These are phyloP conservation scores for Irpex sp. DNA, from an alignment of 1,284 basidiomycete genomes.

Conservation along the genomic window DNA sequence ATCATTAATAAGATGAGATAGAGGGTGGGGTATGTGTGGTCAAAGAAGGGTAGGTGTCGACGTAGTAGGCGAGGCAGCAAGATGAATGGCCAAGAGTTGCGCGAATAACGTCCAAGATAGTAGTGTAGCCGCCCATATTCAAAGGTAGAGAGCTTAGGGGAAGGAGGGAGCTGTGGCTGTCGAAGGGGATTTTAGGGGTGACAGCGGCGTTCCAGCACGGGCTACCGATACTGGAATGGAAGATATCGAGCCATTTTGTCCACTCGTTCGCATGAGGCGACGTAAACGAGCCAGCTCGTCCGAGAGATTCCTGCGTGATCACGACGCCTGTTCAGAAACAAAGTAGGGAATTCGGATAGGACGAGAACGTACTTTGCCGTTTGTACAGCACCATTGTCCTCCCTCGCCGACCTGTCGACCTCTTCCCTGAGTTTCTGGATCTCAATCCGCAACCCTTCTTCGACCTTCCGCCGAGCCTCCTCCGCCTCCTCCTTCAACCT, in stretches of 20 bases:
- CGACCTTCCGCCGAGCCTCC: conserved; percentile 44
- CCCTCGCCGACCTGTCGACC: conserved; percentile 49
- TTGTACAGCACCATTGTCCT: conserved; percentile 51
- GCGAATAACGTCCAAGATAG: background rate
- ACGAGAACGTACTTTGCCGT: conserved; percentile 54
- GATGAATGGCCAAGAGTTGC: background rate
- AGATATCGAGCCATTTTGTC: conserved; percentile 9
- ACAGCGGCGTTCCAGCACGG: background rate
- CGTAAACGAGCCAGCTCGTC: conserved; percentile 62
- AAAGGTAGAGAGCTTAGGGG: background rate
- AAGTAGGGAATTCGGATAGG: background rate
- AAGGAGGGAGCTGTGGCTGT: background rate
- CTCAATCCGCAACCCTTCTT: conserved; percentile 43
- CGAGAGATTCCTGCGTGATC: conserved; percentile 43
- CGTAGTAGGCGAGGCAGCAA: background rate
- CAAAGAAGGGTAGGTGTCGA: background rate
- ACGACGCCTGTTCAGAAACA: conserved; percentile 4
- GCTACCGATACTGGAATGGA: background rate
- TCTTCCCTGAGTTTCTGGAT: conserved; percentile 47
- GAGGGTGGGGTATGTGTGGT: background rate
- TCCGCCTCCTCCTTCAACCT: conserved; percentile 47
- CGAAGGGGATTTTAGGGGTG: background rate
- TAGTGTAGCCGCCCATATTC: background rate
- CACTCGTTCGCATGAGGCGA: conserved; percentile 59
- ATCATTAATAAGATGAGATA: background rate